Base-by-base conservation (phyloP, 371 early-diverging fungal genomes). In the Mucor irregularis region DNA sequence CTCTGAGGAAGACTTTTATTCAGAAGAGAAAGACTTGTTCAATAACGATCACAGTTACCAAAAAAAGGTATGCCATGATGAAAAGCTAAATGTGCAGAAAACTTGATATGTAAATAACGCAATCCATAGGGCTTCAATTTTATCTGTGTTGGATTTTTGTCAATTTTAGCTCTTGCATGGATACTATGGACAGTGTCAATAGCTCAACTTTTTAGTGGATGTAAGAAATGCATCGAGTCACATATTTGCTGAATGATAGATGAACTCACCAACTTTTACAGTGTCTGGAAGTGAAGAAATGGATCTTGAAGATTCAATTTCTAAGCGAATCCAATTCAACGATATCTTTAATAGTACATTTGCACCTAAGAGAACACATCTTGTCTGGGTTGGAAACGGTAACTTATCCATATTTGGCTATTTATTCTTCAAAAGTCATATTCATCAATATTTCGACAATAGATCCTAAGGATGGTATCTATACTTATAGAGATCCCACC, bases 321-420 rank as follows among this genome's bases (percentile, higher is more conserved):
- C 28, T 19, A 66, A 61, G 10, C 60, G 33, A 2, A 56, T 73
- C 22, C 65, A 68, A 16, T 70, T 82, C 19, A 72, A 78, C 17
- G 80, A 82, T 60, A 58, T 82, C 40, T 80, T 74, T 63, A 80
- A 82, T 22, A 37, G 52, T n/a, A 71, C 82, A 0, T 82, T 80
- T 52, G 22, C 69, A 8, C 75, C 73, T 14, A 71, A 65, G 49
- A 53, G 54, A 22, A 65, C 66, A 8, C 53, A 64, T 3, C 56
- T 82, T 8, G 80, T 74, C 3, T 82, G 82, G 82, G 80, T 80
- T 53, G 75, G 78, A 28, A 73, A 76, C 68, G 78, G 80, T 72
- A 75, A 28, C 9, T 14, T 38, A 5, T 4, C 42, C 4, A 19
- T 19, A 6, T 39, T 39, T 39, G 5, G 5, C n/a, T 39, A 19